Evolutionary conservation across 2,329 filamentous ascomycete genomes (phyloP).

Genomic region (Colletotrichum eremochloae): DNA sequence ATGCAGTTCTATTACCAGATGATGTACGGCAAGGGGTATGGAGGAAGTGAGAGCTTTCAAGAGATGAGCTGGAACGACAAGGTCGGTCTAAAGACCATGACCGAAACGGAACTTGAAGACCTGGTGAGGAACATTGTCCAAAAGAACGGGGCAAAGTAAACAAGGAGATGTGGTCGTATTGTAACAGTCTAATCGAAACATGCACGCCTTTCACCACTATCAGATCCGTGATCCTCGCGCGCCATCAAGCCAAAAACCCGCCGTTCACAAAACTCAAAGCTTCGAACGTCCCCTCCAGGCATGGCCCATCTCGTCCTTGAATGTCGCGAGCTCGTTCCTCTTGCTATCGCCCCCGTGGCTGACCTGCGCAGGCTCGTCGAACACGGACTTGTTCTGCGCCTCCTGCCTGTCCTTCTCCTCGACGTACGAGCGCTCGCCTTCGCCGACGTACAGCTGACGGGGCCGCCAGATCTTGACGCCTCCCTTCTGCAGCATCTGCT

Average conservation of each 20-base stretch:
- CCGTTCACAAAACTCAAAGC: conserved; percentile 6
- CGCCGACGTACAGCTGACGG: conserved; percentile 62
- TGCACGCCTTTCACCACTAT: background rate
- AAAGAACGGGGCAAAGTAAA: background rate
- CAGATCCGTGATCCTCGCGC: conserved; percentile 11
- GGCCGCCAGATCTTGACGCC: conserved; percentile 67
- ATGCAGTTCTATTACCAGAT: conserved; percentile 23
- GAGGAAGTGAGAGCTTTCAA: conserved; percentile 27
- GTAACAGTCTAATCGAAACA: conserved; percentile 19
- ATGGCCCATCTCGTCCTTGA: conserved; percentile 53
- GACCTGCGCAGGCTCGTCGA: conserved; percentile 54
- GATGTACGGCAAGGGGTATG: conserved; percentile 36
- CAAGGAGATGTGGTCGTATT: conserved; percentile 2
- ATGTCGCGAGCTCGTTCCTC: conserved; percentile 56
- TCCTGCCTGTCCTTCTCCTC: conserved; percentile 52
- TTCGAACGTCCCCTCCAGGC: conserved; percentile 37
- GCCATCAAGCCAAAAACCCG: background rate
- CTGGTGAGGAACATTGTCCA: background rate
- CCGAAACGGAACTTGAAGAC: background rate
- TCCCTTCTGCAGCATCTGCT: conserved; percentile 60
- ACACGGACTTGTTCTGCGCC: conserved; percentile 49
- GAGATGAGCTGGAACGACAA: conserved; percentile 37
- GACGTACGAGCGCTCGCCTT: conserved; percentile 60
- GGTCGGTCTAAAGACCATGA: background rate
- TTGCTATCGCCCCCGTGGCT: conserved; percentile 59